Evolutionary conservation across 768 basidiomycete genomes (phyloP), one percentile per base, ranked within the genome.

Genomic region (Leccinum aurantiacum): DNA sequence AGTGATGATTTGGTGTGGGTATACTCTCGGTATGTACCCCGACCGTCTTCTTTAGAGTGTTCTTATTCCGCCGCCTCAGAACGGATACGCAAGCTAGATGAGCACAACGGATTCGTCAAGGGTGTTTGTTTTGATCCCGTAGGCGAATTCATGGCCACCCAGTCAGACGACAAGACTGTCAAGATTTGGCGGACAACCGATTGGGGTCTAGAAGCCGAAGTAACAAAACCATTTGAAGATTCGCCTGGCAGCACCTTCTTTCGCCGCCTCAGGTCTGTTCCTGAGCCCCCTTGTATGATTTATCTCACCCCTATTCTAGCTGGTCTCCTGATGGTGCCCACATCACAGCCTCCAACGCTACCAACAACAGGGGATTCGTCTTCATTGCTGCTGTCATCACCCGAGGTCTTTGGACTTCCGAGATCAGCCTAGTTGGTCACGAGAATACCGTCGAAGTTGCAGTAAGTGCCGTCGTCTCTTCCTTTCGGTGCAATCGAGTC

Each of bases 261-360:
- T 75, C 82, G 93, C 56, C 80, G 95, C 60, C 79, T 97, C 24
- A 95, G 93, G 93, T 91, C 74, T 58, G 51, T 58, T 17, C 19
- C 51, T 1, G 29, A 19, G 9, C 9, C 24, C 51, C 48, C 25
- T 6, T 25, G 14, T 37, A 27, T 19, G 41, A 31, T 19, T n/a
- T 3, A 46, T 27, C 59, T 57, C 52, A 66, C 33, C 13, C 6
- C 27, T 19, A 41, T 62, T 7, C 3, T 61, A 97, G 95, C 67
- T 99, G 97, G 97, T 98, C 95, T 1, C 97, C 97, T 2, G 97
- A 98, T 69, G 97, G 97, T n/a, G 92, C 96, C 2, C 94, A 97
- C 70, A 93, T 99, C 60, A 97, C 95, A 4, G 93, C 95, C 1
- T 96, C 96, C 1, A 98, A 98, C 69, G 94, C 95, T 2, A 98